Base-by-base conservation (phyloP, 73 alveolate species). In the Uronychia binucleata region DNA sequence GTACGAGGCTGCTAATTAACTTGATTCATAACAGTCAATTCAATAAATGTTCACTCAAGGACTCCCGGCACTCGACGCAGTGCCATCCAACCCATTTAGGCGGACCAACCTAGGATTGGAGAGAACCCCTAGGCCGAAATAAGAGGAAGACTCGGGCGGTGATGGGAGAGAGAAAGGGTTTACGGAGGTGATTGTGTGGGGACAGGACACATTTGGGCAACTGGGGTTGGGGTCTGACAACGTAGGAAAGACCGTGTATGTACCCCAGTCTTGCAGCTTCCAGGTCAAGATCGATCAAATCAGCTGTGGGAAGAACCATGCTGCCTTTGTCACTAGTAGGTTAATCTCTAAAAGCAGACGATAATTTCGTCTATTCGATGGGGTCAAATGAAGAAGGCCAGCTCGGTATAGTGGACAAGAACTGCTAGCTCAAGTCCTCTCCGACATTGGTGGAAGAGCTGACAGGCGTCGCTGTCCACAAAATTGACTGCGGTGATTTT, bases 161-260 rank as follows among this genome's bases (percentile, higher is more conserved):
- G 81, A 75, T 26, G 81, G 30, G n/a, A n/a, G n/a, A 30, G 58
- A 75, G 5, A 28, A 28, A 75, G 81, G 30, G 30, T 75, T 5
- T 75, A 75, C 81, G 29, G 81, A 75, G 32, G 81, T 75, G 27
- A 28, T 75, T 75, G 81, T 75, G 1, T 75, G 81, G 81, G 81
- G 81, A 5, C 25, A 26, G 5, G 81, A 75, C 32, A 13, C 58
- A 26, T 30, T 28, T 75, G 81, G 81, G 32, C 32, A 75, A 30
- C 32, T 75, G 30, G 81, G 81, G 29, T 26, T 75, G 32, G 81
- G 81, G 27, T 11, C n/a, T 46, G 67, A 46, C 5, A 46, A 19
- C 5, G 78, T 67, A 25, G 78, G 78, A 13, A 25, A 67, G 32
- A 67, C 13, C 14, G 26, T 67, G 31, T 67, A 26, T 30, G 31